Conservation (phyloP, 192 early-diverging fungal species). For the Gaertneriomyces sp. region DNA sequence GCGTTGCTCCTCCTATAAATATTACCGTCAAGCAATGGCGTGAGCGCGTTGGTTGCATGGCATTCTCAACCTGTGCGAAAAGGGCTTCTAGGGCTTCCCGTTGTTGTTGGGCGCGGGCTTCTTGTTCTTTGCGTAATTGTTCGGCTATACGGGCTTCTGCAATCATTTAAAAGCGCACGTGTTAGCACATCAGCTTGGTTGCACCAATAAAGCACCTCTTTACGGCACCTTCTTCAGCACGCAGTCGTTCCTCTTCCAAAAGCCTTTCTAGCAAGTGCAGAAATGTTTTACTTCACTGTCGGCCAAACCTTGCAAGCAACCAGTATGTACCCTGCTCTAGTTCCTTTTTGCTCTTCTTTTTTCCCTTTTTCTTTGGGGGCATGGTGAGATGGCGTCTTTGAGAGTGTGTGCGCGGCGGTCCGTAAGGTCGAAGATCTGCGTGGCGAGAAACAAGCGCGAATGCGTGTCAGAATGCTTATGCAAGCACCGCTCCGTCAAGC, state of each 20-base stretch:
- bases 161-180: neutral
- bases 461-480: no score
- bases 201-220: no score
- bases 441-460: no score
- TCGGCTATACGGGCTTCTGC: slow-evolving; percentile 42
- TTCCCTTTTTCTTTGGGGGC: slow-evolving; percentile 27
- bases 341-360: slow-evolving; percentile 39
- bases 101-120: slow-evolving; percentile 33
- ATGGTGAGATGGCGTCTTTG: neutral
- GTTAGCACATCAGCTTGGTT: no score
- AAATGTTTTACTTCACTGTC: neutral
- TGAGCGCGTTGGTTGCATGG: no score
- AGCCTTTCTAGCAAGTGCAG: slow-evolving; percentile 11
- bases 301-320: neutral
- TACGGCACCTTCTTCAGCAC: slow-evolving; percentile 34
- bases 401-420: no score
- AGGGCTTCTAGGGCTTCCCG: slow-evolving; percentile 44
- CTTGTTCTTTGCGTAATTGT: slow-evolving; percentile 37
- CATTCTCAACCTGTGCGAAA: slow-evolving; percentile 35
- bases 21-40: neutral
- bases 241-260: slow-evolving; percentile 31
- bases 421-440: no score
- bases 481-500: no score
- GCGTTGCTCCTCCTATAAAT: slow-evolving; percentile 31
- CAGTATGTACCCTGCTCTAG: slow-evolving; percentile 11